Evolutionary conservation across 148 eudicot genomes (phyloP).

Genomic region (Tetragonia tetragonoides): DNA sequence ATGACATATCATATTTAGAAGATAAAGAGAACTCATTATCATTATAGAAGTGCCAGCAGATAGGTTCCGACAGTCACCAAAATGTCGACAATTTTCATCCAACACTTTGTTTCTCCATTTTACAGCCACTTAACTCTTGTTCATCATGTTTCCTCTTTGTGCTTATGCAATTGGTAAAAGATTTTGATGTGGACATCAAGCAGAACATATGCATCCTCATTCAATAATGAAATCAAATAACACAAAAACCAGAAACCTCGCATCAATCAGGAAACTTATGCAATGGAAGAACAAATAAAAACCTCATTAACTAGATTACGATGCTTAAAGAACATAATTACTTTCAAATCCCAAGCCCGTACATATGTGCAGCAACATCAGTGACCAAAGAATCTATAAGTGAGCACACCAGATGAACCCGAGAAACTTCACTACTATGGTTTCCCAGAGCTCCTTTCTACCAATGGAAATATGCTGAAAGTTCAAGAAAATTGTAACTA

Average conservation of each 20-base stretch:
- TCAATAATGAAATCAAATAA: neutral
- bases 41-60: neutral
- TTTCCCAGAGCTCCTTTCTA: neutral
- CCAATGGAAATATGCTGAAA: neutral
- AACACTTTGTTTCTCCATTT: too few species aligned
- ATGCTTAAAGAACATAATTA: too few species aligned
- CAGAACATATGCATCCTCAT: neutral
- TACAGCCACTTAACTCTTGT: neutral
- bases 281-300: too few species aligned
- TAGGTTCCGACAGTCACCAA: neutral
- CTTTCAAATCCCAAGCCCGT: too few species aligned
- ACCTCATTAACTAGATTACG: too few species aligned
- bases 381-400: neutral
- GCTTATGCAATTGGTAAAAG: neutral
- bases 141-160: neutral
- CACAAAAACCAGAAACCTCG: neutral
- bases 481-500: too few species aligned
- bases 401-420: neutral
- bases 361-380: too few species aligned
- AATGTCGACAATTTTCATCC: neutral
- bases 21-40: too few species aligned
- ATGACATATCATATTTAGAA: too few species aligned
- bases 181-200: neutral
- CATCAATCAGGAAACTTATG: too few species aligned
- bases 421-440: neutral